Evolutionary conservation across 2,329 filamentous ascomycete genomes (phyloP).

Genomic region (Xylaria sp.): DNA sequence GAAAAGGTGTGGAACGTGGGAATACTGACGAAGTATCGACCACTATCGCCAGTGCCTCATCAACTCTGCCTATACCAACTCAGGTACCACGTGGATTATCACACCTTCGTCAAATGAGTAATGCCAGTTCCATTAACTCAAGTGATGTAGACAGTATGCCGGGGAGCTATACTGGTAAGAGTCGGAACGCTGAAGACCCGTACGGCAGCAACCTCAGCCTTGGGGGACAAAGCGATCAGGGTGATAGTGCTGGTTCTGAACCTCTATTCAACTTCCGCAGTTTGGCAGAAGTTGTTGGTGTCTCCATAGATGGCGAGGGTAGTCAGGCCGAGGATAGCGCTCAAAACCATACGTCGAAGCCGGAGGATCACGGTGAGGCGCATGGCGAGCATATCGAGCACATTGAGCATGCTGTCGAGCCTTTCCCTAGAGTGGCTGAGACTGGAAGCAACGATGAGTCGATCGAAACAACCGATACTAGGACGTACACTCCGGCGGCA

Average conservation of each 20-base stretch:
- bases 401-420: conserved; percentile 47
- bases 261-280: conserved; percentile 93
- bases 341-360: conserved; percentile 51
- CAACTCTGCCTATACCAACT: conserved; percentile 57
- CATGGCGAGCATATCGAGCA: conserved; percentile 52
- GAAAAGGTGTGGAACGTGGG: conserved; percentile 74
- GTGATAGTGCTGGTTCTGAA: conserved; percentile 68
- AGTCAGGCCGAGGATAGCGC: conserved; percentile 23
- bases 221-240: conserved; percentile 58
- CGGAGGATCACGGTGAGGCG: conserved; percentile 44
- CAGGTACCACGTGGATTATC: conserved; percentile 70
- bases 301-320: conserved; percentile 61
- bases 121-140: conserved; percentile 83
- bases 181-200: conserved; percentile 58
- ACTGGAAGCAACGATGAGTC: conserved; percentile 29
- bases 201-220: conserved; percentile 66
- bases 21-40: conserved; percentile 38
- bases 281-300: conserved; percentile 83
- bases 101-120: conserved; percentile 84
- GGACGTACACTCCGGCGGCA: conserved; percentile 25
- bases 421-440: conserved; percentile 26
- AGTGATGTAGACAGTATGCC: conserved; percentile 75
- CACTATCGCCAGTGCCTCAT: conserved; percentile 51
- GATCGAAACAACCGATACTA: conserved; percentile 44
- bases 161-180: conserved; percentile 59